Conservation (phyloP, 2,329 filamentous ascomycete species). For the Nothophaeocryptopus gaeumannii region DNA sequence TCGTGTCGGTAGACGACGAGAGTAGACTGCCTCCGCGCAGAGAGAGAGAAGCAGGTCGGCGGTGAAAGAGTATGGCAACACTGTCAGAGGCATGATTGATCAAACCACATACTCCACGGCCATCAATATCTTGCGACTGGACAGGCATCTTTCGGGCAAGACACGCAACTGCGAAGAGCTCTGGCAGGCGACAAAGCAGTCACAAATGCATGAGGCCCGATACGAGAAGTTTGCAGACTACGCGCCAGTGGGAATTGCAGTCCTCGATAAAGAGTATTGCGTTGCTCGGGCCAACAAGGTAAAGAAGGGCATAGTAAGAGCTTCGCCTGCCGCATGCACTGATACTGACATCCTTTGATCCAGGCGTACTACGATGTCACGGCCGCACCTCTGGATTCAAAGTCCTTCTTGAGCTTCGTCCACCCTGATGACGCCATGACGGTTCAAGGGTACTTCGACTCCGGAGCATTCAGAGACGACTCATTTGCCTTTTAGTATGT, state of each 20-base stretch:
- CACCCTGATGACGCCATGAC: slow-evolving; percentile 18
- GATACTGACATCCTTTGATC: too few relatives aligned
- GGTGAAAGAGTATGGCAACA: slow-evolving; percentile 16
- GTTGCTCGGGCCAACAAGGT: slow-evolving; percentile 22
- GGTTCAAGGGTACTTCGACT: slow-evolving; percentile 13
- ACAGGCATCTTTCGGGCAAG: slow-evolving; percentile 18
- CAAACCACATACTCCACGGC: slow-evolving; percentile 15
- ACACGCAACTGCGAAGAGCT: slow-evolving; percentile 20
- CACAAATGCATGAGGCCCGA: slow-evolving; percentile 14
- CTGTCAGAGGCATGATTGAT: slow-evolving; percentile 15
- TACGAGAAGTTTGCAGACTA: slow-evolving; percentile 22
- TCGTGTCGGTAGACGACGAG: slow-evolving; percentile 19
- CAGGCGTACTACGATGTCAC: slow-evolving; percentile 18
- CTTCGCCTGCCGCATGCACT: too few relatives aligned
- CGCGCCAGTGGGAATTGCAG: slow-evolving; percentile 19
- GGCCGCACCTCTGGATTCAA: slow-evolving; percentile 12
- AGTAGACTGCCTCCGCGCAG: slow-evolving; percentile 16
- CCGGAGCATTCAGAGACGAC: slow-evolving; percentile 12
- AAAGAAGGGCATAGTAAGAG: too few relatives aligned
- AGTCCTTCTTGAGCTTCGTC: slow-evolving; percentile 15
- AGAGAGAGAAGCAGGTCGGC: slow-evolving; percentile 20
- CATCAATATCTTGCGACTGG: slow-evolving; percentile 15
- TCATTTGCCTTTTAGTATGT: slow-evolving; percentile 18
- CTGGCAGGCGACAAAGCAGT: slow-evolving; percentile 15
- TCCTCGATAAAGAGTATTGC: slow-evolving; percentile 11